Evolutionary conservation across 2,329 filamentous ascomycete genomes (phyloP).

Genomic region (Meredithiella fracta): DNA sequence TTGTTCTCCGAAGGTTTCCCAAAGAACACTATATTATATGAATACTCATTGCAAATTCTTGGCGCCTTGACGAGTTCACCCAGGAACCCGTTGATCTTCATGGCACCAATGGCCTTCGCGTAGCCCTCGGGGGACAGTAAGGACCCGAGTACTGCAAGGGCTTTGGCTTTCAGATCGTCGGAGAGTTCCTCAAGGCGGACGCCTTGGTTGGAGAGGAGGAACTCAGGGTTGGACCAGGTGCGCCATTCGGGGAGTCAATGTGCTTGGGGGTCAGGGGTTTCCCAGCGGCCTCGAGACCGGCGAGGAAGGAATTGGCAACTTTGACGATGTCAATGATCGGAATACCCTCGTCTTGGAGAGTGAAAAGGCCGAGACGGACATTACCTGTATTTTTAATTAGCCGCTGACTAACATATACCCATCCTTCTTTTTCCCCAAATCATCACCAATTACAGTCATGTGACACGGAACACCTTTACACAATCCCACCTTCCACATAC

Average conservation of each 20-base stretch:
- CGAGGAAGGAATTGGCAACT: conserved; percentile 31
- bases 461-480: too few species aligned
- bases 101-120: conserved; percentile 49
- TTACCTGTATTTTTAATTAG: conserved; percentile 24
- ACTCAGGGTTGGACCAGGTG: conserved; percentile 56
- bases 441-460: background rate
- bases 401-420: background rate
- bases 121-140: conserved; percentile 56
- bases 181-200: conserved; percentile 48
- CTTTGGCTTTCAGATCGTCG: conserved; percentile 27
- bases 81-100: conserved; percentile 61
- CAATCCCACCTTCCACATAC: background rate
- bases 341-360: conserved; percentile 45
- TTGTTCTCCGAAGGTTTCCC: conserved; percentile 38
- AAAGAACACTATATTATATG: conserved; percentile 62
- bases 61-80: conserved; percentile 48
- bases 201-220: conserved; percentile 51
- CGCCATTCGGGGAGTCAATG: conserved; percentile 55
- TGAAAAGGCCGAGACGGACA: conserved; percentile 37
- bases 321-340: conserved; percentile 40
- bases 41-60: conserved; percentile 53
- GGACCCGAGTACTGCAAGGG: conserved; percentile 38
- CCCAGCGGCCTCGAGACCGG: conserved; percentile 23
- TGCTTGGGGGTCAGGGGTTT: conserved; percentile 30
- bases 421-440: background rate